Conservation (phyloP, 140 eudicot species). For the Erigeron philadelphicus region DNA sequence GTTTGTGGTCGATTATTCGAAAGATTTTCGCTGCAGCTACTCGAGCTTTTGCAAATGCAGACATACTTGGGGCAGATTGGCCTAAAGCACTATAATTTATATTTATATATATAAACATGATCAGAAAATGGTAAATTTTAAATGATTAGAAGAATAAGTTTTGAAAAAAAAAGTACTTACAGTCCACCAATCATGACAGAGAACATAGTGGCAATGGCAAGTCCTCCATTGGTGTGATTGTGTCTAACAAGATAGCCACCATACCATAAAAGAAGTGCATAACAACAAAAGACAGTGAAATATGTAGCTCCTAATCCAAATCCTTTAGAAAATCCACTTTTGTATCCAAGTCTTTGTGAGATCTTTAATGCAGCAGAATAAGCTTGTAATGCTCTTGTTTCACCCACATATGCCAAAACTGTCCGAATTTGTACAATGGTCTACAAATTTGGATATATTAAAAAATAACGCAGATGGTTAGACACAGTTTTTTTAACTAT, state of each 20-base stretch:
- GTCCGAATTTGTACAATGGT: slow-evolving; percentile 78
- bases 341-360: slow-evolving; percentile 72
- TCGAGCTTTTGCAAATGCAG: slow-evolving; percentile 92
- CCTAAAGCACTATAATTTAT: slow-evolving; percentile 55
- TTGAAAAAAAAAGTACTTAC: slow-evolving; percentile 42
- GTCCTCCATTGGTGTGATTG: slow-evolving; percentile 83
- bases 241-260: slow-evolving; percentile 87
- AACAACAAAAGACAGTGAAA: slow-evolving; percentile 78
- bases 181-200: slow-evolving; percentile 93
- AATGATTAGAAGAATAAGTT: not conserved
- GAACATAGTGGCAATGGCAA: slow-evolving; percentile 89
- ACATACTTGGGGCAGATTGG: slow-evolving; percentile 85
- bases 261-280: slow-evolving; percentile 86
- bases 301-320: slow-evolving; percentile 88
- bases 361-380: slow-evolving; percentile 63
- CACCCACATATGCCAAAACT: slow-evolving; percentile 82
- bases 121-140: not conserved
- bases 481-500: not conserved
- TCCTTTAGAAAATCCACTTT: slow-evolving; percentile 84
- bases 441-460: slow-evolving; percentile 42
- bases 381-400: slow-evolving; percentile 64
- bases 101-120: not conserved
- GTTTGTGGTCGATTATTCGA: slow-evolving; percentile 68
- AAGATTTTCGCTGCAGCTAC: slow-evolving; percentile 90
- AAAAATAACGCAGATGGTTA: slow-evolving; percentile 11